Evolutionary conservation across 352 stramenopile genomes (phyloP), one percentile per base, ranked within the genome.

Genomic region (Pythium brachiatum): DNA sequence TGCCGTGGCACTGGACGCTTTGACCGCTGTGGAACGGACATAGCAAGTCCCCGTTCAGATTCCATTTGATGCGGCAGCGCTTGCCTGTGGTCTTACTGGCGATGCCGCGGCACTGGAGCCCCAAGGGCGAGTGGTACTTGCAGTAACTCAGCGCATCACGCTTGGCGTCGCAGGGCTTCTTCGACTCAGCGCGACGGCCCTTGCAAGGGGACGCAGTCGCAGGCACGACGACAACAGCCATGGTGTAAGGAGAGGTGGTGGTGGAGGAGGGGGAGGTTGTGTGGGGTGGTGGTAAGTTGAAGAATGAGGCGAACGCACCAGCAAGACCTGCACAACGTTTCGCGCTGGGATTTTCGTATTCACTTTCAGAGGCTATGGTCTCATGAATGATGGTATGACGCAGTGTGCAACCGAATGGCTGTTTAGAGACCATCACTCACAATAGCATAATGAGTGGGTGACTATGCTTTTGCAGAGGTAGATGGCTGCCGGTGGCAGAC

Each of bases 21-120:
- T 48, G 41, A 15, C 41, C 41, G 18, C 16, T 48, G 53, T 75
- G 64, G 47, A 68, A 57, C 1, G 39, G 9, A 48, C 68, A 75
- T 31, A 65, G 61, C n/a, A 61, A 59, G 26, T 26, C 36, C 3
- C 3, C 46, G 41, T 69, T 52, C 6, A 76, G 53, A 39, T 70
- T 59, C 70, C 63, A 74, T 6, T 53, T 57, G 21, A 77, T 56
- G 23, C 52, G 23, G 29, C 70, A 77, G 27, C 67, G 70, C 25
- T 55, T 41, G 43, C 63, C 67, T 0, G 70, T 66, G 4, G 62
- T 48, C 16, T 60, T 66, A 48, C n/a, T 48, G 3, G 66, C 60
- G 15, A 50, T 60, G 27, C 70, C 70, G 8, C 60, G 56, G 29
- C 70, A 77, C 26, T 71, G 70, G 9, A 18, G 26, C 7, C 66